Evolutionary conservation across 352 stramenopile species (phyloP), one percentile per base, ranked within the genome.

Genomic region (Phytophthora syringae): DNA sequence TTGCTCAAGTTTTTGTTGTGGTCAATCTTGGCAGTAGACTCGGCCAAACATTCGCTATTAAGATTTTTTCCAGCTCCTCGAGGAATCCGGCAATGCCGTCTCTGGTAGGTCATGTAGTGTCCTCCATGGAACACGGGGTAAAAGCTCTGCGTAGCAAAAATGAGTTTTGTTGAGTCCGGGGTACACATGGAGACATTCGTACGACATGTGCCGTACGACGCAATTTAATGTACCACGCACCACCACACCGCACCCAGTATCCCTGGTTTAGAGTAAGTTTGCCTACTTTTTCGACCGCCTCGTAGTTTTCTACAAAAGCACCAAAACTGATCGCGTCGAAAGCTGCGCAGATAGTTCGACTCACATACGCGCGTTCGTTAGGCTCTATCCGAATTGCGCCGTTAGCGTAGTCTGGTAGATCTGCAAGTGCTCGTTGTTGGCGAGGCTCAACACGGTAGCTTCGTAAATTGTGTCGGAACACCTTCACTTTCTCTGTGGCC

Each of bases 361-460:
- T 32, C 32, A 55, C 36, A 15, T 55, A 55, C 21, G 49, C 49
- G n/a, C 30, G 28, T 7, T 44, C 49, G 15, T 34, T 20, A 11
- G 22, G 32, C 13, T 55, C 32, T 22, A 45, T 32, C 5, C 49
- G 28, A 4, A 30, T 44, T 47, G 4, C 7, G 15, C 5, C 5
- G 4, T 20, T 5, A 3, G 13, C 2, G 0, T 10, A 7, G 22
- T 20, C 49, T 16, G 32, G 13, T 5, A 45, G 13, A 21, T 5
- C n/a, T 13, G n/a, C 48, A 12, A 54, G 18, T 6, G 12, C 12
- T 5, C 21, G 6, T 21, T 12, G n/a, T n/a, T n/a, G n/a, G n/a
- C n/a, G n/a, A n/a, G n/a, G n/a, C n/a, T n/a, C n/a, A n/a, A n/a
- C n/a, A n/a, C n/a, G n/a, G n/a, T n/a, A n/a, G n/a, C n/a, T n/a